A percentile compares a stretch with the other conserved stretches of the same genome.
Conservation (phyloP, 768 basidiomycete species). For the Podaxis sp. region DNA sequence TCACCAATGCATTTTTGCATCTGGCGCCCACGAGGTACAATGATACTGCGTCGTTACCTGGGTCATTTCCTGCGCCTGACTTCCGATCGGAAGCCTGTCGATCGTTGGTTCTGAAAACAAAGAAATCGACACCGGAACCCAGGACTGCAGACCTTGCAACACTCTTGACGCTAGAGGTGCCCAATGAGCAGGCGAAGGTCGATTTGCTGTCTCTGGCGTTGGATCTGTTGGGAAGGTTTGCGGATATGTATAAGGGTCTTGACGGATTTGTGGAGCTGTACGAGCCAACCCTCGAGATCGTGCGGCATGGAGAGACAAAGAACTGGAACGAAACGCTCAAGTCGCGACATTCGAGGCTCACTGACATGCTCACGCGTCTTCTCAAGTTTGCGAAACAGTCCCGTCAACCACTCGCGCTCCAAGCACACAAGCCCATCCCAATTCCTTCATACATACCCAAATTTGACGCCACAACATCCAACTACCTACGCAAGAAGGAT, state of each 20-base stretch:
- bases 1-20: conserved; percentile 64
- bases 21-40: conserved; percentile 63
- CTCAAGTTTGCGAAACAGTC: conserved; percentile 70
- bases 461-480: conserved; percentile 76
- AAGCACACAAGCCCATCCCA: conserved; percentile 94
- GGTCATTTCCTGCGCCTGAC: conserved; percentile 69
- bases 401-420: conserved; percentile 76
- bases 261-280: conserved; percentile 87
- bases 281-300: conserved; percentile 54
- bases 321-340: conserved; percentile 47
- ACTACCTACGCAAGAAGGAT: conserved; percentile 75
- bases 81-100: conserved; percentile 47
- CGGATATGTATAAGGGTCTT: conserved; percentile 72
- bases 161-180: conserved; percentile 32
- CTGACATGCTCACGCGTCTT: conserved; percentile 52
- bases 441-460: conserved; percentile 93
- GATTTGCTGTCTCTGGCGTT: conserved; percentile 64
- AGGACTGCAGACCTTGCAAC: conserved; percentile 43
- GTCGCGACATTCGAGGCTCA: conserved; percentile 17
- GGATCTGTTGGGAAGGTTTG: conserved; percentile 59
- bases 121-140: conserved; percentile 33
- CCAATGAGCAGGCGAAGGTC: conserved; percentile 62
- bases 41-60: conserved; percentile 49
- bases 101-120: conserved; percentile 36
- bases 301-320: conserved; percentile 47